Conservation (phyloP, 176 grass and related monocot species). For the Rhynchospora pubera region DNA sequence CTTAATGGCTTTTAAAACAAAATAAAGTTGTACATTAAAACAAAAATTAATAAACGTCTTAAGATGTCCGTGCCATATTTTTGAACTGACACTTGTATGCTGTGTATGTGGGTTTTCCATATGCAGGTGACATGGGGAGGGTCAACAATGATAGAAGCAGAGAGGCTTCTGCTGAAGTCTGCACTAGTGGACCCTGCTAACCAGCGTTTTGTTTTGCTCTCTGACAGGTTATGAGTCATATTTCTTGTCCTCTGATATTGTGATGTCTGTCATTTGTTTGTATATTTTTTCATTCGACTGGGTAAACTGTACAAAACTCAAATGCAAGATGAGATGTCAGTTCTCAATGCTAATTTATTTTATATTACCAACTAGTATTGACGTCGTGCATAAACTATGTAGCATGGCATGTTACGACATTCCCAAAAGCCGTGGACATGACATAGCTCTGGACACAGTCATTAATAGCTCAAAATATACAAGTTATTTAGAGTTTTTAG, state of each 20-base stretch:
- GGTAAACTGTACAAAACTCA: background rate
- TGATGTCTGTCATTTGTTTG: background rate
- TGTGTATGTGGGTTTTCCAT: background rate
- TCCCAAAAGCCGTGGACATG: too few species aligned
- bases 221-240: constrained; percentile 53
- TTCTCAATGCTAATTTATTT: background rate
- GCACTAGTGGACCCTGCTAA: constrained; percentile 75
- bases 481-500: too few species aligned
- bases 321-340: background rate
- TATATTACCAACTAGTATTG: background rate
- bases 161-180: constrained; percentile 53
- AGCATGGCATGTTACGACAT: too few species aligned
- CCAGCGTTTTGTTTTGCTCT: constrained; percentile 79
- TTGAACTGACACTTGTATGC: background rate
- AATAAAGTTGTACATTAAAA: background rate
- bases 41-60: background rate
- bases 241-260: background rate
- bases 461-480: too few species aligned
- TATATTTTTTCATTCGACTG: constrained; percentile 2
- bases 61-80: background rate
- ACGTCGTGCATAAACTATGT: background rate
- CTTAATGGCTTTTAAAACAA: background rate
- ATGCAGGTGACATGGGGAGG: constrained; percentile 88
- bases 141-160: constrained; percentile 84
- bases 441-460: too few species aligned